These are phyloP conservation scores for Trichoderma gracile DNA, from an alignment of 2,329 filamentous ascomycete species.

Conservation along the genomic window DNA sequence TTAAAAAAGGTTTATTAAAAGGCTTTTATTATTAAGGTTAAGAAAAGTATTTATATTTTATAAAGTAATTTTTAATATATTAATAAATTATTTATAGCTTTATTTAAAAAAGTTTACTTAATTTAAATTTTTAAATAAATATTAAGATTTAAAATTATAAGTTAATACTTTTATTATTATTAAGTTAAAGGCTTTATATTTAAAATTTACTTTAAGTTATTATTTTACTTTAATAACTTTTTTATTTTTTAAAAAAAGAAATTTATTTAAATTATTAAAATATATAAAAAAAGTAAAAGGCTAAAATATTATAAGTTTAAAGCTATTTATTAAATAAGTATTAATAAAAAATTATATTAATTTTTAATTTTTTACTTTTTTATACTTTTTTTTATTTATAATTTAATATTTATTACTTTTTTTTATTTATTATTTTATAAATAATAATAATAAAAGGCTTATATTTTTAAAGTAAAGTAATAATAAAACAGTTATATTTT, in stretches of 20 bases:
- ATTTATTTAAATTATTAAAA: background rate
- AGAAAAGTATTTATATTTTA: background rate
- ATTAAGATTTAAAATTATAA: background rate
- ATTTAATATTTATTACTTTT: background rate
- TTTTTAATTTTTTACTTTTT: background rate
- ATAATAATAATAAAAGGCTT: background rate
- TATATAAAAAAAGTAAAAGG: no score
- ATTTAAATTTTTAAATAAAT: background rate
- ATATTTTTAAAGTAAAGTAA: no score
- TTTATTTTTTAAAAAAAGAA: background rate
- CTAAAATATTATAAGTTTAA: background rate
- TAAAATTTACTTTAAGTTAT: background rate
- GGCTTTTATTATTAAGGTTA: background rate
- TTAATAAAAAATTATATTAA: background rate
- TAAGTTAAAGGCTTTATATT: no score
- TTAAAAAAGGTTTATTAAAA: background rate
- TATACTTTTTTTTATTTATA: background rate
- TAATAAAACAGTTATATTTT: no score
- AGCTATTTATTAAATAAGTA: background rate
- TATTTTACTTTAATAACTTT: slow-evolving; percentile 9
- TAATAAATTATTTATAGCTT: no score
- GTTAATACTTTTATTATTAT: background rate
- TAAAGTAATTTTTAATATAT: no score
- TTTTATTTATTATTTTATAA: background rate
- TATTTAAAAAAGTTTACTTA: background rate